These are phyloP conservation scores for Termitomyces sp. DNA, from an alignment of 1,284 basidiomycete species.

Conservation along the genomic window DNA sequence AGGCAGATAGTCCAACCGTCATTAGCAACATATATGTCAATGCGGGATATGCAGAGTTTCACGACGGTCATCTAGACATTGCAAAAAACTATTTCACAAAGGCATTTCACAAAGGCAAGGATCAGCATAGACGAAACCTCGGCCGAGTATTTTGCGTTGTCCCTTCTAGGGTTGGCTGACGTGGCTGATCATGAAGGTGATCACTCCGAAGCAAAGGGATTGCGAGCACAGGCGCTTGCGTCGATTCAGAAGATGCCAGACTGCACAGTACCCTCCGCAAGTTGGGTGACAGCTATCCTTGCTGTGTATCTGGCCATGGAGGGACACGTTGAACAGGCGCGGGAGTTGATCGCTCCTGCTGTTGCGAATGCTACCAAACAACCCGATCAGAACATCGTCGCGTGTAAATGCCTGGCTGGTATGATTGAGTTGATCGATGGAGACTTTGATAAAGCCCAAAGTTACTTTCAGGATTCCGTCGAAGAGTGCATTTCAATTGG, in stretches of 20 bases:
- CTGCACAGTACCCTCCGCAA: neutral
- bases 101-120: no score
- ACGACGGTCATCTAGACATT: neutral
- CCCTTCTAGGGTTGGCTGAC: slow-evolving; percentile 1
- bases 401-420: neutral
- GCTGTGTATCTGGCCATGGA: slow-evolving; percentile 7
- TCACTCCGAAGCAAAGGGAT: neutral
- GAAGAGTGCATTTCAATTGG: slow-evolving; percentile 1
- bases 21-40: neutral
- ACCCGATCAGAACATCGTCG: neutral
- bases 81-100: slow-evolving; percentile 4
- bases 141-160: neutral
- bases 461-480: neutral
- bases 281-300: neutral
- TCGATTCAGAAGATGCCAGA: neutral
- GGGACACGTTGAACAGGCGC: neutral
- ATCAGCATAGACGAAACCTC: neutral
- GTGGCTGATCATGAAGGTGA: slow-evolving; percentile 1
- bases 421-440: slow-evolving; percentile 3
- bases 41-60: slow-evolving; percentile 3
- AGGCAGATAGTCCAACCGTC: neutral
- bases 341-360: neutral
- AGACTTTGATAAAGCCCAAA: neutral
- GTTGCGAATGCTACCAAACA: neutral
- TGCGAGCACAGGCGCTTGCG: neutral